Evolutionary conservation across 2,329 filamentous ascomycete species (phyloP), one percentile per base, ranked within the genome.

Genomic region (Hirsutella thompsonii): DNA sequence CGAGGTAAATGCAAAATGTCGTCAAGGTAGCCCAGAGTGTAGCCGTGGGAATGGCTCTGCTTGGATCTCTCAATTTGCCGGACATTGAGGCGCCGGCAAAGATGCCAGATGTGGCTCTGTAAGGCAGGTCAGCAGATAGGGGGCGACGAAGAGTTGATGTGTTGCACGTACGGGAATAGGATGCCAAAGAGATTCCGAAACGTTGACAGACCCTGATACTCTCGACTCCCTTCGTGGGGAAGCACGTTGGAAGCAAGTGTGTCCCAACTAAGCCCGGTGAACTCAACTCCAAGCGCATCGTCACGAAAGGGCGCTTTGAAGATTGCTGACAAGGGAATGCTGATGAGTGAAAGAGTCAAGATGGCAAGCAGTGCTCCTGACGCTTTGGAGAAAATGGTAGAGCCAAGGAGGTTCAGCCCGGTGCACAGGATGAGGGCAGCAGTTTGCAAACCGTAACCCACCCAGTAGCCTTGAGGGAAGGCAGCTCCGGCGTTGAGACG

Each of bases 181-280:
- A 94, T 87, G 2, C 86, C 88, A 61, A 94, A 94, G 8, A 93
- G 66, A 49, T 86, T 78, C 46, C 88, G 81, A 49, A 88, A 93
- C 13, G 71, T 89, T 46, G 81, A 77, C 34, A 75, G 64, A 8
- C 76, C 79, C 29, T 66, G 66, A 43, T 79, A 72, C 38, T 79
- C 70, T 44, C 72, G 76, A 19, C 77, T 78, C 38, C 71, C 71
- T 2, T 75, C 71, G 32, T 80, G 79, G 42, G 87, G 87, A 43
- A 81, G 69, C 20, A 93, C 65, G 53, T 94, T 94, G n/a, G 72
- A 72, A 38, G 70, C 64, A 33, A 94, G 68, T 0, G 87, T 94
- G 14, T 72, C 62, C 39, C 80, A 52, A 42, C 77, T 83, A n/a
- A 82, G 60, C 2, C 87, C 88, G 0, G 87, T 94, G 51, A 89